These are phyloP conservation scores for Syzygium oleosum DNA, from an alignment of 345 rosid species.

Conservation along the genomic window DNA sequence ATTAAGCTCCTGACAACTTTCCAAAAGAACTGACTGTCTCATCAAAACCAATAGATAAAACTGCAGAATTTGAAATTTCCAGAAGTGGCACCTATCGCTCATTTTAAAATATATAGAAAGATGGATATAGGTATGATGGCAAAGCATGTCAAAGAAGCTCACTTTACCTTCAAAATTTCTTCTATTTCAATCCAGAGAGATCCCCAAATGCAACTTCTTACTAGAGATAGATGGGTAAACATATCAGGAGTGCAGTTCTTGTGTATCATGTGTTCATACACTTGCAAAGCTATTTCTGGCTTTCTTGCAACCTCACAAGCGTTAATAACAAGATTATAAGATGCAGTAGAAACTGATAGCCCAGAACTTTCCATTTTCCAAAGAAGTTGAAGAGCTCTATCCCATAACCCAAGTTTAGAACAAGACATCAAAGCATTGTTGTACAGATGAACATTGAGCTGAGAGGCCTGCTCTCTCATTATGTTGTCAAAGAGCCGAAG, in stretches of 20 bases:
- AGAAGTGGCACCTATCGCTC: neutral
- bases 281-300: slow-evolving; percentile 61
- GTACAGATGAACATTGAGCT: slow-evolving; percentile 40
- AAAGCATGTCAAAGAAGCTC: neutral
- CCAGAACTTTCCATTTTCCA: slow-evolving; percentile 68
- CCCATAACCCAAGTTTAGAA: slow-evolving; percentile 71
- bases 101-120: neutral
- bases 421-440: slow-evolving; percentile 64
- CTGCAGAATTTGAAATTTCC: neutral
- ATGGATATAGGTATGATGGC: neutral
- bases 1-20: neutral
- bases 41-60: neutral
- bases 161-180: slow-evolving; percentile 47
- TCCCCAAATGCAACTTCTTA: slow-evolving; percentile 76
- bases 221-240: slow-evolving; percentile 55
- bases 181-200: slow-evolving; percentile 66
- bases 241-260: slow-evolving; percentile 44
- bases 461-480: slow-evolving; percentile 20
- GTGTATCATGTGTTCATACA: slow-evolving; percentile 62
- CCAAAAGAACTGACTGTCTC: neutral
- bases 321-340: slow-evolving; percentile 58
- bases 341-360: slow-evolving; percentile 32
- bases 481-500: slow-evolving; percentile 57
- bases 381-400: slow-evolving; percentile 62
- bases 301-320: slow-evolving; percentile 67